Evolutionary conservation across 225 moss, liverwort and hornwort species (phyloP), one percentile per base, ranked within the genome.

Genomic region (Bryum argenteum): DNA sequence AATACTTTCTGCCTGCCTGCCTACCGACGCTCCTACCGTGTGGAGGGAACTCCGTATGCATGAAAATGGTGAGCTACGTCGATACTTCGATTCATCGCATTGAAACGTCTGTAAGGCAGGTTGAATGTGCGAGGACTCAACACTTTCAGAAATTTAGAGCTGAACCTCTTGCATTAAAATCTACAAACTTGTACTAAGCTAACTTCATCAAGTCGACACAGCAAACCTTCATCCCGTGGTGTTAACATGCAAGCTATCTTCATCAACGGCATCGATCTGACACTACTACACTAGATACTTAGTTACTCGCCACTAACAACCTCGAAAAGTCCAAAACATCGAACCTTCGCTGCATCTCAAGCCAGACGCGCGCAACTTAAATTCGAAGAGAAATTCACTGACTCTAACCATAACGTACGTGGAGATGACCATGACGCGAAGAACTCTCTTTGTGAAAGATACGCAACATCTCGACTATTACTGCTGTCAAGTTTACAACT

Each of bases 61-160:
- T 56, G 69, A 58, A 48, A 57, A 17, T 52, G 61, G 39, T 51
- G 39, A 11, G 21, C 56, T 48, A 24, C 63, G 47, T 23, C 12
- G 44, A 38, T 19, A 42, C 19, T 67, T 19, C 28, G 14, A 24
- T 10, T 19, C 18, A 26, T 23, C 4, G 11, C 51, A n/a, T 67
- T 43, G 11, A 54, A 41, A 41, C 60, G 18, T 14, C 37, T 44
- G 47, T n/a, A n/a, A n/a, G n/a, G n/a, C n/a, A n/a, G n/a, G 52
- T 14, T 48, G n/a, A n/a, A n/a, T 38, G 15, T 8, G 37, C 42
- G 42, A 70, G 44, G 59, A 22, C 37, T 56, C 13, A 45, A 40
- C 6, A 54, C 19, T 54, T 16, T 16, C 4, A 47, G 1, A 0
- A 28, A 43, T 10, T 66, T 33, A 6, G 17, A 50, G 15, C 20